These are phyloP conservation scores for Apiospora sp. DNA, from an alignment of 2,329 filamentous ascomycete genomes.

Conservation along the genomic window DNA sequence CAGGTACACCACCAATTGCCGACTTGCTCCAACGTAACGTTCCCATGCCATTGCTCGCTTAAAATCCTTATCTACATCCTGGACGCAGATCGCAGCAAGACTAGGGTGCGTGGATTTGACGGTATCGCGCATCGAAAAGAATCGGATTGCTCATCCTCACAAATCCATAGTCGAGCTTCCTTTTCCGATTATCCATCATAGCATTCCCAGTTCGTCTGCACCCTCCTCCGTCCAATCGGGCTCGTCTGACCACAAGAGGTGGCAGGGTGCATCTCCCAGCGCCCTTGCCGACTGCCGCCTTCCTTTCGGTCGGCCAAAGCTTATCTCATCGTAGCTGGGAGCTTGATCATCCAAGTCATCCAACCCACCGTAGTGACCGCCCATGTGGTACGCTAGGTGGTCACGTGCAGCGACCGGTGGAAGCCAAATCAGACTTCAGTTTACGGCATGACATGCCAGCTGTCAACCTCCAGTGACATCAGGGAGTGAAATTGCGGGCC, in stretches of 20 bases:
- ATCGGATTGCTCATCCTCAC: not conserved
- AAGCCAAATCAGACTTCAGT: conserved; percentile 11
- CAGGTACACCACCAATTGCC: conserved; percentile 6
- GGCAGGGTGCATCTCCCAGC: not conserved
- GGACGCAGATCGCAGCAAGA: not conserved
- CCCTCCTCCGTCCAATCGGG: not conserved
- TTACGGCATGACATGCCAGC: not conserved
- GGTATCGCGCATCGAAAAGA: not conserved
- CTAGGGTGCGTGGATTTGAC: not conserved
- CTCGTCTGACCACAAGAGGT: not conserved
- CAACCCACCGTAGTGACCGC: not conserved
- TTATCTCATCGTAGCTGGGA: not conserved
- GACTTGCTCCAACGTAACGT: conserved; percentile 13
- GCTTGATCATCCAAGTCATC: not conserved
- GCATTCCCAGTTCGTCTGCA: not conserved
- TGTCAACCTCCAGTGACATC: not conserved
- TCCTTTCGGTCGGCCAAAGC: not conserved
- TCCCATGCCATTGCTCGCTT: not conserved
- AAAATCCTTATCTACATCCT: conserved; percentile 1
- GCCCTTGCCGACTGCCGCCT: not conserved
- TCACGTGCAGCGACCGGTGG: not conserved
- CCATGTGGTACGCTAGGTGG: not conserved
- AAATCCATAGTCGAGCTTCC: not conserved
- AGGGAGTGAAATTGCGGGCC: too few species aligned
- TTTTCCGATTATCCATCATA: not conserved